Base-by-base conservation (phyloP, 768 basidiomycete genomes). In the Coprinopsis strossmayeri region DNA sequence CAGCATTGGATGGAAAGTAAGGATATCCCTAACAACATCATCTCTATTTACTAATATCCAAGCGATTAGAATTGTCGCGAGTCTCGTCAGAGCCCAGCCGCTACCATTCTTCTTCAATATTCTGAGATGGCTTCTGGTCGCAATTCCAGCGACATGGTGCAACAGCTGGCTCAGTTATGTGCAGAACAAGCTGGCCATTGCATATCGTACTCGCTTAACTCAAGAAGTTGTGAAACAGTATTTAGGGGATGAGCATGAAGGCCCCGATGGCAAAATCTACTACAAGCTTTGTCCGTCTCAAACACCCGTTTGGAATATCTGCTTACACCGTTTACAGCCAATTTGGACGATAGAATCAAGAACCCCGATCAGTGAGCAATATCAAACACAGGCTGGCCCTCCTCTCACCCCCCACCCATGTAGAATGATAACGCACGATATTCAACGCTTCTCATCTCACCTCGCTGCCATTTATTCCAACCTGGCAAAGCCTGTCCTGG, bases 401-500 rank as follows among this genome's bases (percentile, higher is more conserved):
- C 52, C 12, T 60, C 41, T 61, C 25, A 17, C 35, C 17, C 30
- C 35, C 5, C 17, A 11, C 5, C 9, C 18, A 10, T 24, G 5
- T 58, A 92, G 87, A 70, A 92, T 93, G 86, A 89, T 96, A 45
- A 95, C 92, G 1, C 84, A 94, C 50, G 95, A 98, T 64, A 92
- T 97, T 41, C 90, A 94, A 62, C 86, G 85, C 46, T 98, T 96
- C 67, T 90, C 91, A 12, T 78, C 77, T 3, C 85, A 91, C 60
- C 77, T 98, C 4, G 92, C 95, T 11, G 91, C 91, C 15, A 93
- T 98, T 28, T 98, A 97, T 64, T 79, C 83, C 13, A 97, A 97
- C 62, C 68, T 97, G 32, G 93, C 93, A 23, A 98, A 98, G 66
- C 95, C 95, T 5, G 73, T 87, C 13, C 76, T 96, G 30, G 95